Evolutionary conservation across 805 yeast genomes (phyloP).

Genomic region (Barnettozyma populi): DNA sequence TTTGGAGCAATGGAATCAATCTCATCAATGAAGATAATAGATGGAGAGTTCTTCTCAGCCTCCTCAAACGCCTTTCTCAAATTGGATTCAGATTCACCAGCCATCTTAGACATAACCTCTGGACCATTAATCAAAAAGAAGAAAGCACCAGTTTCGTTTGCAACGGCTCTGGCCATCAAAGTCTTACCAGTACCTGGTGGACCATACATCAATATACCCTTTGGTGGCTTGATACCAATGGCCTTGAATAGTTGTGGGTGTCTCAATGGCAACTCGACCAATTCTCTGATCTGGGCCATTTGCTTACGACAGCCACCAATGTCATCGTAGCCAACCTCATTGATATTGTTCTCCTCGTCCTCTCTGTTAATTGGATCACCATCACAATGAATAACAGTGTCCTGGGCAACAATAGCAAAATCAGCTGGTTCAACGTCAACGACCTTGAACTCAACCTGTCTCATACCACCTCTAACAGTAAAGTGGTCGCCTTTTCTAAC

Average conservation of each 20-base stretch:
- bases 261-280: constrained; percentile 96
- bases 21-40: constrained; percentile 96
- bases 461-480: constrained; percentile 97
- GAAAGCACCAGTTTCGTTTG: constrained; percentile 98
- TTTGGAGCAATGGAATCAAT: constrained; percentile 99
- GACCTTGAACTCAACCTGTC: constrained; percentile 97
- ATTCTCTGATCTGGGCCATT: constrained; percentile 98
- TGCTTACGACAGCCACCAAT: constrained; percentile 99
- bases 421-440: constrained; percentile 98
- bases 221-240: constrained; percentile 98
- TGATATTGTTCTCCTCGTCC: constrained; percentile 94
- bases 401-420: constrained; percentile 96
- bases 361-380: constrained; percentile 98
- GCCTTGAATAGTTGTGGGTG: constrained; percentile 98
- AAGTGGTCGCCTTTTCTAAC: constrained; percentile 96
- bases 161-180: constrained; percentile 96
- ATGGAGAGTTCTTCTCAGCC: constrained; percentile 97
- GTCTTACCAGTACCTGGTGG: constrained; percentile 99
- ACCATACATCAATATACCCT: constrained; percentile 95
- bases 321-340: constrained; percentile 97
- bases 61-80: constrained; percentile 98
- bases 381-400: constrained; percentile 95
- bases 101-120: constrained; percentile 99
- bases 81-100: constrained; percentile 97
- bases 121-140: constrained; percentile 98